Evolutionary conservation across 1,139 yeast species (phyloP).

Genomic region (Sugiyamaella japonica): DNA sequence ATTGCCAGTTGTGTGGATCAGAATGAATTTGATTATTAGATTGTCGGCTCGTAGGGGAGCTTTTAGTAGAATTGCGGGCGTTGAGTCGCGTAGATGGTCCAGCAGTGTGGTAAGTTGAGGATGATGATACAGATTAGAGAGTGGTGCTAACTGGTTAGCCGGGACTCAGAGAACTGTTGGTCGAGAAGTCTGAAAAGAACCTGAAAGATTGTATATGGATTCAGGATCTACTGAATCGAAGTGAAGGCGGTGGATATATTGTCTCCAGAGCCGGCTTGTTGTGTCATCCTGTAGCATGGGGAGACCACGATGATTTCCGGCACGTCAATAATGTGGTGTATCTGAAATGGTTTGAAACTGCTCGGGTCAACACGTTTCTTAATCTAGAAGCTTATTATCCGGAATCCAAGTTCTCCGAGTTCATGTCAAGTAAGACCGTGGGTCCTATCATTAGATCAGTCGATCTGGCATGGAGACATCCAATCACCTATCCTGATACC

Average conservation of each 20-base stretch:
- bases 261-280: slow-evolving; percentile 33
- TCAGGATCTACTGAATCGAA: slow-evolving; percentile 29
- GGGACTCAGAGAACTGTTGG: background rate
- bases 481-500: slow-evolving; percentile 38
- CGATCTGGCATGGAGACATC: slow-evolving; percentile 40
- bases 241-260: slow-evolving; percentile 36
- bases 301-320: slow-evolving; percentile 38
- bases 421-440: slow-evolving; percentile 33
- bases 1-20: too few species aligned
- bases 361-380: slow-evolving; percentile 37
- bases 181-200: background rate
- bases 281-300: slow-evolving; percentile 37
- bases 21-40: background rate
- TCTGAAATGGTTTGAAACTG: slow-evolving; percentile 41
- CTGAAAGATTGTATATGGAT: slow-evolving; percentile 29
- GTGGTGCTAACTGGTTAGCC: slow-evolving; percentile 4
- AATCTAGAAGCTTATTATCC: slow-evolving; percentile 23
- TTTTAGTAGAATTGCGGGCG: background rate
- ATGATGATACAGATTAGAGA: too few species aligned
- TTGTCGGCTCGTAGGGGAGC: background rate
- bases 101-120: slow-evolving; percentile 1
- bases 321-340: slow-evolving; percentile 42
- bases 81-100: background rate
- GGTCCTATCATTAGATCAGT: slow-evolving; percentile 41
- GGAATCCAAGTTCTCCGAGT: slow-evolving; percentile 27